Evolutionary conservation across 768 basidiomycete genomes (phyloP).

Genomic region (Lentinus brumalis): DNA sequence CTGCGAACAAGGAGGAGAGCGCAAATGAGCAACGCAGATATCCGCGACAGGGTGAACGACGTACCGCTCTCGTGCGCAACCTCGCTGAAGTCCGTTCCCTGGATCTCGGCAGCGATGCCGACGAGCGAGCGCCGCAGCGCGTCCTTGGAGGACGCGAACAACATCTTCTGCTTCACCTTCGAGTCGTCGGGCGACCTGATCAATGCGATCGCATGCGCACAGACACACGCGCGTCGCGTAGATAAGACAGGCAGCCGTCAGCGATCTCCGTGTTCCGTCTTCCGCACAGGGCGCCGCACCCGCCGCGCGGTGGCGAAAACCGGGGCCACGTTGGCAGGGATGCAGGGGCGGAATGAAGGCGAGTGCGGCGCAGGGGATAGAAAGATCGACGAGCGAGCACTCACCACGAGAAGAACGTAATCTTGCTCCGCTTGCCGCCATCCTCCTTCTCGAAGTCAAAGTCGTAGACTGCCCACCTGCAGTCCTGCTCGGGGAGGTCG

Average conservation of each 20-base stretch:
- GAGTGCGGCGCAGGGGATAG: too few relatives aligned
- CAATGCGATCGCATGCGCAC: slow-evolving; percentile 8
- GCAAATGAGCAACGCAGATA: neutral
- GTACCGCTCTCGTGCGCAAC: slow-evolving; percentile 70
- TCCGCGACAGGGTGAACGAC: slow-evolving; percentile 26
- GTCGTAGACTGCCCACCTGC: slow-evolving; percentile 93
- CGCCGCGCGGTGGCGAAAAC: neutral
- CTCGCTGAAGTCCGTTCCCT: slow-evolving; percentile 80
- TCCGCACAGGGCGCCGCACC: neutral
- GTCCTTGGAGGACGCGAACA: slow-evolving; percentile 87
- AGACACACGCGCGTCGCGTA: slow-evolving; percentile 12
- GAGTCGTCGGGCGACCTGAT: slow-evolving; percentile 84
- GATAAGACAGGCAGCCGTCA: slow-evolving; percentile 12
- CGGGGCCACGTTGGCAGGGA: too few relatives aligned
- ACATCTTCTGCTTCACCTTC: slow-evolving; percentile 91
- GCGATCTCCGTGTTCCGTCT: slow-evolving; percentile 1
- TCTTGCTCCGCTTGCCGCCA: slow-evolving; percentile 83
- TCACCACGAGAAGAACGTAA: slow-evolving; percentile 84
- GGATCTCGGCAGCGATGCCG: slow-evolving; percentile 81
- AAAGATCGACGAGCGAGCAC: slow-evolving; percentile 32
- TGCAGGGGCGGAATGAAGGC: too few relatives aligned
- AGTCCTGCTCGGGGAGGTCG: slow-evolving; percentile 73
- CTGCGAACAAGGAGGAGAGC: slow-evolving; percentile 10
- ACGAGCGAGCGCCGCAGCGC: slow-evolving; percentile 71
- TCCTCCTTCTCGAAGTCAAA: slow-evolving; percentile 78